phyloP scores from a whole-genome alignment of 441 rosid genomes.

The Omphalea diandra region DNA sequence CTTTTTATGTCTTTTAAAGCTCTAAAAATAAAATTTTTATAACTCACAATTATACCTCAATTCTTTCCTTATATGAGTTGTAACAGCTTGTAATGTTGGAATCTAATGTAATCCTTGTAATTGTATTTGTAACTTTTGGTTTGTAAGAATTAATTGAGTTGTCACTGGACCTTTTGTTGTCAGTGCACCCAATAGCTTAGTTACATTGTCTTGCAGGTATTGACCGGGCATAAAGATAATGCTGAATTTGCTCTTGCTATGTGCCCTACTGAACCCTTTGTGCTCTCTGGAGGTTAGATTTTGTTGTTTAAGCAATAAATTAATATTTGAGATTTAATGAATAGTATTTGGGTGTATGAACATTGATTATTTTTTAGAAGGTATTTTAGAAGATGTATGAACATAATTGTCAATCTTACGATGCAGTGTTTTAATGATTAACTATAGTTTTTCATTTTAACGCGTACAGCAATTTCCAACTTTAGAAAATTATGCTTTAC shows the following conservation, averaged over 20 bases:
- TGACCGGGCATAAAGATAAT: slow-evolving; percentile 89
- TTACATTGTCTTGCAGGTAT: slow-evolving; percentile 47
- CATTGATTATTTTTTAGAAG: too few species aligned
- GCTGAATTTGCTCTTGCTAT: slow-evolving; percentile 97
- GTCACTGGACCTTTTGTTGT: not conserved
- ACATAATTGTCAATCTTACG: not conserved
- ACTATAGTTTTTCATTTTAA: not conserved
- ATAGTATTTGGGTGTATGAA: not conserved
- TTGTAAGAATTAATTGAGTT: not conserved
- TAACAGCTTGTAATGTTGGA: not conserved
- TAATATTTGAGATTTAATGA: not conserved
- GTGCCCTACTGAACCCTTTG: slow-evolving; percentile 90
- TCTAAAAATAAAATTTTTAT: not conserved
- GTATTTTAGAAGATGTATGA: too few species aligned
- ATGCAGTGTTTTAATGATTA: not conserved
- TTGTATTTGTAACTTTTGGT: not conserved
- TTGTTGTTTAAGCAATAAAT: not conserved
- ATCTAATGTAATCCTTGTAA: not conserved
- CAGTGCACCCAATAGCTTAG: slow-evolving; percentile 13
- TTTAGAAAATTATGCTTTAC: not conserved
- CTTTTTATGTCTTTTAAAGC: not conserved
- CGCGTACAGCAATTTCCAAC: not conserved
- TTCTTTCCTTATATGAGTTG: not conserved
- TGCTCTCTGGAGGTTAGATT: slow-evolving; percentile 89
- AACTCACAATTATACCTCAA: not conserved